Evolutionary conservation across 768 basidiomycete species (phyloP).

Genomic region (Zangia roseola): DNA sequence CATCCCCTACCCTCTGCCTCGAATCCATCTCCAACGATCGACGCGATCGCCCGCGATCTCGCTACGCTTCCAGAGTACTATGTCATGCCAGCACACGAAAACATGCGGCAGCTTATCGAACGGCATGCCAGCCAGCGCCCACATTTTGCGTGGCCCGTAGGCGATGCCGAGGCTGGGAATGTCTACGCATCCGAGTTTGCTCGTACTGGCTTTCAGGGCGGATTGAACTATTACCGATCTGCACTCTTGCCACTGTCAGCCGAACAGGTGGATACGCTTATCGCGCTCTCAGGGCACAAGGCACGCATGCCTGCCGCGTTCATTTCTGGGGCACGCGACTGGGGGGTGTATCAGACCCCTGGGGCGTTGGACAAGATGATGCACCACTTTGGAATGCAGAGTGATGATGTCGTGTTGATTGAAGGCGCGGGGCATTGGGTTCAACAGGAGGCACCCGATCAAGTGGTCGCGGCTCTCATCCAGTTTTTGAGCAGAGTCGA

Average conservation of each 20-base stretch:
- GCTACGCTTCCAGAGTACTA: constrained; percentile 56
- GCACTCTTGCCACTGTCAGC: constrained; percentile 30
- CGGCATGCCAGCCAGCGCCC: constrained; percentile 32
- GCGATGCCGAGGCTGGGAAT: constrained; percentile 39
- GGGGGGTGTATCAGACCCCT: constrained; percentile 59
- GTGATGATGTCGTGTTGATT: constrained; percentile 50
- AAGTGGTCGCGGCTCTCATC: constrained; percentile 40
- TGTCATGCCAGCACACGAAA: constrained; percentile 53
- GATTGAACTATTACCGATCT: constrained; percentile 55
- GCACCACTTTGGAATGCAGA: constrained; percentile 31
- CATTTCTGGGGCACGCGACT: constrained; percentile 54
- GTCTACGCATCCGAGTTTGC: constrained; percentile 50
- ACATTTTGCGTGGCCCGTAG: constrained; percentile 43
- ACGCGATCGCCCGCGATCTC: constrained; percentile 31
- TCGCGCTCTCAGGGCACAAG: constrained; percentile 43
- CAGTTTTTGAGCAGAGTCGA: constrained; percentile 38
- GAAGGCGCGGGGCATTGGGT: constrained; percentile 64
- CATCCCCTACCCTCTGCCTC: constrained; percentile 37
- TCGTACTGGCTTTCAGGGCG: constrained; percentile 63
- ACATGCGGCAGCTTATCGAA: constrained; percentile 50
- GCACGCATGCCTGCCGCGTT: constrained; percentile 57
- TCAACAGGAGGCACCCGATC: constrained; percentile 52
- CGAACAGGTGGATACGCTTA: constrained; percentile 39
- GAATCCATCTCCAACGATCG: constrained; percentile 17
- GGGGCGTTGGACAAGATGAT: constrained; percentile 47